Evolutionary conservation across 495 filamentous ascomycete species (phyloP).

Genomic region (Corynascus novoguineensis): DNA sequence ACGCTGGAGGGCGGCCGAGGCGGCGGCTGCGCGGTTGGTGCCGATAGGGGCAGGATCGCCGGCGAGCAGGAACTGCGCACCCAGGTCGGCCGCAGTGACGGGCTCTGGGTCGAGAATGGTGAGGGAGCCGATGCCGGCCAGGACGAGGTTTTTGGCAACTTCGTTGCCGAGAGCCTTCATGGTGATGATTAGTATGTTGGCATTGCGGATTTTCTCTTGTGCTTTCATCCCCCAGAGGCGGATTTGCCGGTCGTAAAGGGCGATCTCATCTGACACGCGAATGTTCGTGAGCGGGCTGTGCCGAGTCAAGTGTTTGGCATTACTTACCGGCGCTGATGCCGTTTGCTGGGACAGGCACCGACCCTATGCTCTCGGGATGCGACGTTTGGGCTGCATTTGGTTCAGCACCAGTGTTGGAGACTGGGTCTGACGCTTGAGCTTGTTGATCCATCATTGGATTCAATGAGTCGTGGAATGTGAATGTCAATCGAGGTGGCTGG

Average conservation of each 20-base stretch:
- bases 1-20: constrained; percentile 66
- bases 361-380: background rate
- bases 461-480: background rate
- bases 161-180: constrained; percentile 90
- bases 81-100: constrained; percentile 76
- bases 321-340: constrained; percentile 26
- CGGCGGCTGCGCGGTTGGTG: constrained; percentile 79
- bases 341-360: constrained; percentile 2
- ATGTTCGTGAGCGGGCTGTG: constrained; percentile 6
- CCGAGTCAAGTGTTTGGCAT: background rate
- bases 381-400: background rate
- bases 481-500: background rate
- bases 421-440: background rate
- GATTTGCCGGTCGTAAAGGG: constrained; percentile 95
- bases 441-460: background rate
- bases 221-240: constrained; percentile 97
- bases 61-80: constrained; percentile 82
- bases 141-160: constrained; percentile 93
- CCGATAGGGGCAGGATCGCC: constrained; percentile 61
- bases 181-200: constrained; percentile 84
- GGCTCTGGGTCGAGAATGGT: constrained; percentile 79
- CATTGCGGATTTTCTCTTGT: constrained; percentile 80
- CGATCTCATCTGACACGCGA: constrained; percentile 72
- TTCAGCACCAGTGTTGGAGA: background rate
- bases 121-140: constrained; percentile 87